Conservation (phyloP, 225 moss, liverwort and hornwort species). For the Sphagnum tenellum region DNA sequence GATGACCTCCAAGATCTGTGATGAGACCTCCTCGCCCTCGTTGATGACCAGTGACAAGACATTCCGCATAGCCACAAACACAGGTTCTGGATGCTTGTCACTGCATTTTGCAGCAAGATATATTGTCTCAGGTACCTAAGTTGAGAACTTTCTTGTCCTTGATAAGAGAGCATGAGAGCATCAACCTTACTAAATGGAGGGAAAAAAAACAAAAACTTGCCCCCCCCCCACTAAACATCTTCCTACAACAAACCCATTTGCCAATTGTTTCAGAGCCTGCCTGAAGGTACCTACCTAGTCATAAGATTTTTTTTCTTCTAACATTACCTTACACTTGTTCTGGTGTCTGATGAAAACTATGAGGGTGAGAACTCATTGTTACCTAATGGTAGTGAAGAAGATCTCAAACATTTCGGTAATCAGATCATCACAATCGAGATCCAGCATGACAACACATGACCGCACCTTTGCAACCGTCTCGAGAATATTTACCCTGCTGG, state of each 20-base stretch:
- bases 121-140: not conserved
- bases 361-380: not conserved
- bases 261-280: too few species aligned
- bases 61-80: constrained; percentile 80
- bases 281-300: too few species aligned
- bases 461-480: constrained; percentile 99
- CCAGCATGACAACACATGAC: constrained; percentile 98
- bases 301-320: too few species aligned
- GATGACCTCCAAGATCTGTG: constrained; percentile 66
- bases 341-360: not conserved
- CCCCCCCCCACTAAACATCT: too few species aligned
- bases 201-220: too few species aligned
- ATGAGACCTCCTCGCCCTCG: constrained; percentile 84
- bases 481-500: constrained; percentile 80
- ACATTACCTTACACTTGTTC: not conserved
- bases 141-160: too few species aligned
- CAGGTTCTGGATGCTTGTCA: constrained; percentile 75
- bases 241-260: too few species aligned
- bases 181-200: too few species aligned
- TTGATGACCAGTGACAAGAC: constrained; percentile 86
- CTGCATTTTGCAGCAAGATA: constrained; percentile 25
- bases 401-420: constrained; percentile 92
- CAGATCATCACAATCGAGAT: constrained; percentile 95
- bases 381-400: constrained; percentile 86
- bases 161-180: too few species aligned